Conservation (phyloP, 345 rosid species). For the Leavenworthia alabamica region DNA sequence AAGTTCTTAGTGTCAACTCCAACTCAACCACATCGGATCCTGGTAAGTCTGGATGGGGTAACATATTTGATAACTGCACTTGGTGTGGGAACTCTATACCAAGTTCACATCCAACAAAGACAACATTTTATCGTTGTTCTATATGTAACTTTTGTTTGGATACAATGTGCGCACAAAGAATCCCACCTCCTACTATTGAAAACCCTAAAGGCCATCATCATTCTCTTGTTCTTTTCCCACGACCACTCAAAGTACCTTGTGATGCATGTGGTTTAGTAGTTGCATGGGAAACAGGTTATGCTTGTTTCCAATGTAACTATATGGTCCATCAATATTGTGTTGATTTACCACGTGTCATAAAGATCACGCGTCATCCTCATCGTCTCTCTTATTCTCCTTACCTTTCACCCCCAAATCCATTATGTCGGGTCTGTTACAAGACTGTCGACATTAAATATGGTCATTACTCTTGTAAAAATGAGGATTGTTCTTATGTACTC, state of each 20-base stretch:
- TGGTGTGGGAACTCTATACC: background rate
- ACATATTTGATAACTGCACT: background rate
- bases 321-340: background rate
- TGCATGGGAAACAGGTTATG: background rate
- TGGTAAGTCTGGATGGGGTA: background rate
- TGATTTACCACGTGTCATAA: background rate
- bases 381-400: background rate
- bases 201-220: background rate
- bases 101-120: background rate
- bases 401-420: background rate
- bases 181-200: background rate
- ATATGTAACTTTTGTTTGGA: background rate
- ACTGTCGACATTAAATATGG: background rate
- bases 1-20: background rate
- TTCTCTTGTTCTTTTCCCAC: background rate
- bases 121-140: background rate
- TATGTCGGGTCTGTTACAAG: background rate
- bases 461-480: background rate
- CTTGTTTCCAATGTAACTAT: background rate
- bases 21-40: background rate
- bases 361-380: constrained; percentile 6
- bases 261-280: background rate
- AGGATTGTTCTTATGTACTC: background rate
- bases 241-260: background rate
- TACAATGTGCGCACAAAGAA: background rate